Base-by-base conservation (phyloP, 768 basidiomycete genomes). In the Tephrocybe sp. region DNA sequence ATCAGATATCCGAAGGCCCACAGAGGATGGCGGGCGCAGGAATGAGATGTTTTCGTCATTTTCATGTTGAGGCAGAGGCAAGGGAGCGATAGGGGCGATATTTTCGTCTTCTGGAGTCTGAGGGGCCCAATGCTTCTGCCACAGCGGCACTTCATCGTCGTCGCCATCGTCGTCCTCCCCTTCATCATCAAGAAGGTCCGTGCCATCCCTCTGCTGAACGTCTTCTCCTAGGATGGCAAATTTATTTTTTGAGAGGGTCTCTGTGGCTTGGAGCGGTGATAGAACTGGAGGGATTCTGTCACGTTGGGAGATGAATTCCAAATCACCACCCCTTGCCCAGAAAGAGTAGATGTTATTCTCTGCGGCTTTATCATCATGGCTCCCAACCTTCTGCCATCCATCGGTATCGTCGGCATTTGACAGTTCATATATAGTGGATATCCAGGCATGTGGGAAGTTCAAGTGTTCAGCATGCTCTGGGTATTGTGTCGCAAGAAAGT, bases 381-480 rank as follows among this genome's bases (percentile, higher is more conserved):
- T 53, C 1, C 72, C 70, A 18, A 64, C 66, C 4, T 8, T 62
- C 27, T 68, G 55, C 76, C 79, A 79, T n/a, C 48, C 59, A 28
- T 54, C 54, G 6, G 56, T 52, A 18, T 53, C 52, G 18, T 56
- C 51, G 8, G 32, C 32, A 39, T 35, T n/a, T 5, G 52, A 43
- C 7, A 54, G n/a, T 15, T 37, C 31, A 37, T 44, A 32, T 8
- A 61, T 34, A 30, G 30, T 19, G n/a, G 49, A 31, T 25, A 86
- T 69, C 83, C 82, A 84, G 4, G 22, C 47, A 0, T 84, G 83
- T 0, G 80, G 79, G 0, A 54, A 34, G 2, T 31, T 18, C 19
- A 89, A 49, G 18, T 62, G 58, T 15, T 72, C 69, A 19, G 65
- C 65, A 12, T 83, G 79, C 19, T 79, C 81, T 0, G 80, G 77